Evolutionary conservation across 2,329 filamentous ascomycete genomes (phyloP).

Genomic region (Acrodontium crateriforme): DNA sequence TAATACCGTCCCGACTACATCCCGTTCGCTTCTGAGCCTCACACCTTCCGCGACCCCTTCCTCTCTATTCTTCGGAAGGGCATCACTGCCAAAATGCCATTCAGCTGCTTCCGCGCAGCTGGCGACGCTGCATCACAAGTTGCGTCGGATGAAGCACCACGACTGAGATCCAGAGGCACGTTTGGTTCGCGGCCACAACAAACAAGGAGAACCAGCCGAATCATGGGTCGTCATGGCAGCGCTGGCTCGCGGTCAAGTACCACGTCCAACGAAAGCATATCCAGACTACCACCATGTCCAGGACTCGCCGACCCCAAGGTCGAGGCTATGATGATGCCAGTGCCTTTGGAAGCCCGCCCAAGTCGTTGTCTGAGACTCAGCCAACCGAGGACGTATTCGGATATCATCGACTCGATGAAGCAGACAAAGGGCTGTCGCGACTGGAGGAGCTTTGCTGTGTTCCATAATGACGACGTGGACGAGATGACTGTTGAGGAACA

Average conservation of each 20-base stretch:
- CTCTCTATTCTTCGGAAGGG: too few species aligned
- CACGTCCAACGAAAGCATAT: constrained; percentile 19
- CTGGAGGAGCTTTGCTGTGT: constrained; percentile 21
- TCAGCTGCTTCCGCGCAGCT: constrained; percentile 17
- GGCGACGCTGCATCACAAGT: constrained; percentile 6
- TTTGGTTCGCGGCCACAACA: too few species aligned
- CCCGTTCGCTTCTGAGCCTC: too few species aligned
- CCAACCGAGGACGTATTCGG: constrained; percentile 18
- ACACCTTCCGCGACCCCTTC: too few species aligned
- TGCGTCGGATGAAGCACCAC: too few species aligned
- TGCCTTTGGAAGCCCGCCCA: constrained; percentile 12
- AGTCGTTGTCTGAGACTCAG: constrained; percentile 19
- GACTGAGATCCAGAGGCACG: constrained; percentile 9
- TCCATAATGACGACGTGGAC: constrained; percentile 19
- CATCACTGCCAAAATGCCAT: constrained; percentile 12
- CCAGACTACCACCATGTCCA: constrained; percentile 18
- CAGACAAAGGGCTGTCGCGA: constrained; percentile 16
- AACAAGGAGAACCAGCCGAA: constrained; percentile 5
- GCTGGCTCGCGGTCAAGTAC: constrained; percentile 16
- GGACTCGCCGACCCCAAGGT: constrained; percentile 16
- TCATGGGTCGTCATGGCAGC: constrained; percentile 12
- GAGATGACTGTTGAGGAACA: constrained; percentile 15
- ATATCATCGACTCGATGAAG: constrained; percentile 22
- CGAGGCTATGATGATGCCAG: constrained; percentile 23
- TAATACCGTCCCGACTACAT: too few species aligned